Conservation (phyloP, 2,329 filamentous ascomycete genomes). For the Apiospora pterosperma region DNA sequence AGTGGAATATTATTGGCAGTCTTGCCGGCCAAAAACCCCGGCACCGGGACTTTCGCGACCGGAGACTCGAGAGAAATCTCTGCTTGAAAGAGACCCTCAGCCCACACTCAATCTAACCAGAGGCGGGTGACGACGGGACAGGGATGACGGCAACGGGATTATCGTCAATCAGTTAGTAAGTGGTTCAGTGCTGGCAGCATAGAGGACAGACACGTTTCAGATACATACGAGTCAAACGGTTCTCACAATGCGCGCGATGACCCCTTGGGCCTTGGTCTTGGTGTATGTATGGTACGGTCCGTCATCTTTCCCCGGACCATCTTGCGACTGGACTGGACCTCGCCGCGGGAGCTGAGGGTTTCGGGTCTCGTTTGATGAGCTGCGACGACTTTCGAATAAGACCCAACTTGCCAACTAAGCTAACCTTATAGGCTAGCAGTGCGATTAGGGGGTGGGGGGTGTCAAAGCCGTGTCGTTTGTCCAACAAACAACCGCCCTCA, state of each 20-base stretch:
- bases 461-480: not conserved
- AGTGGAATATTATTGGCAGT: not conserved
- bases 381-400: not conserved
- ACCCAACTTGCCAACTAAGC: too few species aligned
- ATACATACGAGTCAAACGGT: not conserved
- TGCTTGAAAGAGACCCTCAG: not conserved
- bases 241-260: not conserved
- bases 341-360: not conserved
- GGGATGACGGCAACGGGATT: not conserved
- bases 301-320: not conserved
- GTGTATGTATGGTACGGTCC: not conserved
- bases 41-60: not conserved
- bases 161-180: not conserved
- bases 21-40: constrained; percentile 1
- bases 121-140: not conserved
- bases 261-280: not conserved
- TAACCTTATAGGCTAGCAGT: not conserved
- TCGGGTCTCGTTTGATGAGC: constrained; percentile 1
- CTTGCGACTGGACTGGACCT: constrained; percentile 1
- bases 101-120: not conserved
- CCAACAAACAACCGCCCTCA: not conserved
- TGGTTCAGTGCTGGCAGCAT: not conserved
- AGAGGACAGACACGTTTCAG: not conserved
- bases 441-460: not conserved
- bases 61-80: not conserved